A percentile compares a stretch with the other conserved stretches of the same genome.
phyloP scores from a whole-genome alignment of 805 yeast species.

The Myxozyma sirexii region DNA sequence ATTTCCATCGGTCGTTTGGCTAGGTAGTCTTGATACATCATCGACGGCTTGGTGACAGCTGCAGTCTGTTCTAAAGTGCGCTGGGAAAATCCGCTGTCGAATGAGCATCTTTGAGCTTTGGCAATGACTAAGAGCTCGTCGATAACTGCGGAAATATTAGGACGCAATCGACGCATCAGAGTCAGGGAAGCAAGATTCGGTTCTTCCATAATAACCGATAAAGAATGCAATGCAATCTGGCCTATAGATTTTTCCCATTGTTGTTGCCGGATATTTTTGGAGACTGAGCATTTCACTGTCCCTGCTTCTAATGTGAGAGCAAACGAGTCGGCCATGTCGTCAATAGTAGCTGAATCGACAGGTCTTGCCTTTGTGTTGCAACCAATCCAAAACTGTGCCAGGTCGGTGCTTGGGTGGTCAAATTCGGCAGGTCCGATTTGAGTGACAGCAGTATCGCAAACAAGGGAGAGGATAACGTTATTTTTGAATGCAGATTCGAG shows the following conservation, averaged over 20 bases:
- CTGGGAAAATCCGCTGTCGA: slow-evolving; percentile 14
- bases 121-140: slow-evolving; percentile 30
- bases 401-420: slow-evolving; percentile 21
- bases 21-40: slow-evolving; percentile 33
- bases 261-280: slow-evolving; percentile 33
- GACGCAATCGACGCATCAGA: slow-evolving; percentile 17
- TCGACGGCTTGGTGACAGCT: slow-evolving; percentile 24
- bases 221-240: slow-evolving; percentile 32
- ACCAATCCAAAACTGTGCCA: slow-evolving; percentile 31
- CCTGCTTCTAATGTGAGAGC: slow-evolving; percentile 35
- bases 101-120: slow-evolving; percentile 19
- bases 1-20: slow-evolving; percentile 61
- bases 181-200: slow-evolving; percentile 26
- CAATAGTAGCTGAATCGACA: slow-evolving; percentile 19
- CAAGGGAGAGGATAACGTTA: slow-evolving; percentile 60
- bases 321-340: slow-evolving; percentile 33
- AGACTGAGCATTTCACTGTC: slow-evolving; percentile 24
- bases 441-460: slow-evolving; percentile 45
- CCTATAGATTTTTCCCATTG: slow-evolving; percentile 35
- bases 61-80: slow-evolving; percentile 8
- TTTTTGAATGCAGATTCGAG: slow-evolving; percentile 55
- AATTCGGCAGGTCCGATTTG: slow-evolving; percentile 35
- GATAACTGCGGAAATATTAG: slow-evolving; percentile 17
- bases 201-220: slow-evolving; percentile 34
- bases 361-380: slow-evolving; percentile 4